A percentile compares a stretch with the other conserved stretches of the same genome.
phyloP scores from a whole-genome alignment of 176 grass and related monocot species.

The Aegilops sharonensis region DNA sequence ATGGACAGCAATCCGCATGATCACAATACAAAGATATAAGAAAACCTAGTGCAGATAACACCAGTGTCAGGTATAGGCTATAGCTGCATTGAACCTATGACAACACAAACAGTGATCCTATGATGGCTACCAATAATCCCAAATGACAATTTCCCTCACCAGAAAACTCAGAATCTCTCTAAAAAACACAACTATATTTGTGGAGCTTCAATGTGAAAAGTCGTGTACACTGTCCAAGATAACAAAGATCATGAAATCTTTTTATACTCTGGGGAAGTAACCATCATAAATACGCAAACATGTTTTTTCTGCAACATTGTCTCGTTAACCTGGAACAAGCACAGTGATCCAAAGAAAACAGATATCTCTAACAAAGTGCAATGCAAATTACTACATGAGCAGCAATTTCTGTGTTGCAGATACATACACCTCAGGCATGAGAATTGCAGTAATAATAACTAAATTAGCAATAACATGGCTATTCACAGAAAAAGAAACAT shows the following conservation, averaged over 20 bases:
- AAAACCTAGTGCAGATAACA: background rate
- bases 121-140: background rate
- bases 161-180: constrained; percentile 4
- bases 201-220: background rate
- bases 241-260: background rate
- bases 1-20: background rate
- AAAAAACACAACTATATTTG: constrained; percentile 5
- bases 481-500: background rate
- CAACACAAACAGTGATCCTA: background rate
- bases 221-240: constrained; percentile 1
- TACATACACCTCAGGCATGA: constrained; percentile 13
- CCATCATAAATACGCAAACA: background rate
- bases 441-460: background rate
- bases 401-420: background rate
- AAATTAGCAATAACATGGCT: background rate
- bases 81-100: constrained; percentile 4
- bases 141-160: background rate
- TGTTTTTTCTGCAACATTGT: background rate
- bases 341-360: constrained; percentile 20
- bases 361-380: background rate
- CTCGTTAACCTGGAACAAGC: background rate
- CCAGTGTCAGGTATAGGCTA: constrained; percentile 1
- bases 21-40: background rate
- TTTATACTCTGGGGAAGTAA: background rate
- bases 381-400: background rate